Conservation (phyloP, 441 rosid species). For the Heliophila coronopifolia region DNA sequence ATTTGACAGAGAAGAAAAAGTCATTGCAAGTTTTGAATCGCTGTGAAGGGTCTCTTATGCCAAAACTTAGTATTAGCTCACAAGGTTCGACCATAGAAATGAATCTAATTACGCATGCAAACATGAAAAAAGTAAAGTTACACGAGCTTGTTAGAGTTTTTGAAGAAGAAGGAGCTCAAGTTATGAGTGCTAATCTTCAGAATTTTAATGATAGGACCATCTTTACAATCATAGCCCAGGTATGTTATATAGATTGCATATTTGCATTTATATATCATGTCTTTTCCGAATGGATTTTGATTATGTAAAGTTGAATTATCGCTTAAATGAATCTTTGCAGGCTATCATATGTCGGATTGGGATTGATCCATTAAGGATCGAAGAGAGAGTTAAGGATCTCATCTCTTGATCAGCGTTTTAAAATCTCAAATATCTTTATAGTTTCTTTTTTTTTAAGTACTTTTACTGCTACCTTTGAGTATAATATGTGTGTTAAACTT, state of each 20-base stretch:
- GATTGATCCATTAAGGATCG: slow-evolving; percentile 31
- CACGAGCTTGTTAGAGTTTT: slow-evolving; percentile 29
- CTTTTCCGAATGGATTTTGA: neutral
- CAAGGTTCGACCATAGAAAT: slow-evolving; percentile 26
- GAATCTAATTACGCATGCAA: slow-evolving; percentile 17
- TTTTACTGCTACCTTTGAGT: too few species aligned
- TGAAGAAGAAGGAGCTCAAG: slow-evolving; percentile 39
- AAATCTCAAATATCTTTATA: too few species aligned
- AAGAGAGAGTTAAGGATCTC: slow-evolving; percentile 26
- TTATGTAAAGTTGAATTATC: neutral
- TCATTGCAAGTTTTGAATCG: neutral
- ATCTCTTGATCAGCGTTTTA: too few species aligned
- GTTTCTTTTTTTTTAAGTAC: too few species aligned
- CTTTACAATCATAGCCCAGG: slow-evolving; percentile 29
- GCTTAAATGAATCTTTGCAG: slow-evolving; percentile 24
- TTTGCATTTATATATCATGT: neutral
- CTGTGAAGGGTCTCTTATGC: slow-evolving; percentile 6
- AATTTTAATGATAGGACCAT: slow-evolving; percentile 18
- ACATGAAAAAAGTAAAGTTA: slow-evolving; percentile 25
- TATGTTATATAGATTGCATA: neutral
- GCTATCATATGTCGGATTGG: slow-evolving; percentile 30
- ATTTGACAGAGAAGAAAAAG: slow-evolving; percentile 13
- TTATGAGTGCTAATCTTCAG: slow-evolving; percentile 17
- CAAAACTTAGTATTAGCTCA: slow-evolving; percentile 13
- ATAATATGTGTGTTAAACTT: too few species aligned